These are phyloP conservation scores for Citrus maxima DNA, from an alignment of 345 rosid genomes.

Conservation along the genomic window DNA sequence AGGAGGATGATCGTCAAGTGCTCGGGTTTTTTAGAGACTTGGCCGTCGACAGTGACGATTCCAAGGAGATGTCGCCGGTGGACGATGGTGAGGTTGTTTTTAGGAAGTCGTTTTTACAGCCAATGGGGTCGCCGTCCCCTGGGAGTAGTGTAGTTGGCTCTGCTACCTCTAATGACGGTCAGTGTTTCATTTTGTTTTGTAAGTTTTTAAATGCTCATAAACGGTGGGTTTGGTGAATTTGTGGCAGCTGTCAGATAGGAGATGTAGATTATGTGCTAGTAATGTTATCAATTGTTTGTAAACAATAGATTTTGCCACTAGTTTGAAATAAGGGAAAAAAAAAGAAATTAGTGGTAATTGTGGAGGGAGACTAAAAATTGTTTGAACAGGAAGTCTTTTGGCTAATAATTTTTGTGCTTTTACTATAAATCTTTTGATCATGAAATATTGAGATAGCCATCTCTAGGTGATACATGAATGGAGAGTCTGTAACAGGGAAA, in stretches of 20 bases:
- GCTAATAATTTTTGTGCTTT: neutral
- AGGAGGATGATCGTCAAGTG: conserved; percentile 33
- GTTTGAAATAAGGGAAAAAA: too few species aligned
- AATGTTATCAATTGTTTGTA: neutral
- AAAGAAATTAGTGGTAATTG: neutral
- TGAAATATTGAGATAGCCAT: neutral
- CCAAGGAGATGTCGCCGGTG: conserved; percentile 23
- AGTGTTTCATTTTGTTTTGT: conserved; percentile 12
- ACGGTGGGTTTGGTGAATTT: neutral
- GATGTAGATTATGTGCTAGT: neutral
- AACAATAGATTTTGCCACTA: neutral
- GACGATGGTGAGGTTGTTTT: conserved; percentile 23
- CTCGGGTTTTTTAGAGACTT: conserved; percentile 54
- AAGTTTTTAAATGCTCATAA: neutral
- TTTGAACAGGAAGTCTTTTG: neutral
- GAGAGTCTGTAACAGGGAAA: neutral
- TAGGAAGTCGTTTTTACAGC: conserved; percentile 56
- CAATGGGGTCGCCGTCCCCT: conserved; percentile 69
- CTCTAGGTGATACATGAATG: neutral
- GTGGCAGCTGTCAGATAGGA: neutral
- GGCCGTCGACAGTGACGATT: conserved; percentile 57
- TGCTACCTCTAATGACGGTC: conserved; percentile 73
- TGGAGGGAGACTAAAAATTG: neutral
- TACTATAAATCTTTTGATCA: neutral
- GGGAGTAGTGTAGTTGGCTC: conserved; percentile 71